Conservation (phyloP, 192 early-diverging fungal species). For the Podila clonocystis region DNA sequence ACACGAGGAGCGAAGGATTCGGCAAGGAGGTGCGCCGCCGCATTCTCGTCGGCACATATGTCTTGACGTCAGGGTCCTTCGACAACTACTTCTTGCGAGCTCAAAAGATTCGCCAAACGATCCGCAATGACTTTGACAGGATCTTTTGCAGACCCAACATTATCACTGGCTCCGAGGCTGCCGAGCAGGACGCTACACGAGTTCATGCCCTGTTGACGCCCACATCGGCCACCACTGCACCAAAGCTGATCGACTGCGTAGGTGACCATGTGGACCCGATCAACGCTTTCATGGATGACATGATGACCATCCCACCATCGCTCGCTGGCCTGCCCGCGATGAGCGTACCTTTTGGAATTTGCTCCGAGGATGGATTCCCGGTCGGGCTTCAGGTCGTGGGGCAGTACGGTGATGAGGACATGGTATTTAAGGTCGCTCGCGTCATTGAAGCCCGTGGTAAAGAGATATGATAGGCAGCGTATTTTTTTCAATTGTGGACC, state of each 20-base stretch:
- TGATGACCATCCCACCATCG: constrained; percentile 89
- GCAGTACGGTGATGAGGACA: constrained; percentile 85
- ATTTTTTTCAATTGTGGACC: background rate
- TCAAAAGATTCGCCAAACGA: constrained; percentile 81
- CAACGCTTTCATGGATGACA: constrained; percentile 83
- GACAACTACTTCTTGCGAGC: constrained; percentile 81
- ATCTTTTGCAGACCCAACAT: constrained; percentile 77
- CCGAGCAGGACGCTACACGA: constrained; percentile 6
- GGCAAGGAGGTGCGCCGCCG: constrained; percentile 86
- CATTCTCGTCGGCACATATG: constrained; percentile 88
- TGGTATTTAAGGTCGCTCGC: constrained; percentile 61
- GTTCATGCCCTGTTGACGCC: constrained; percentile 88
- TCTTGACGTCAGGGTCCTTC: constrained; percentile 79
- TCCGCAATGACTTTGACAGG: constrained; percentile 81
- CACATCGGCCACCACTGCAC: constrained; percentile 78
- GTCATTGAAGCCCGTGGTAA: constrained; percentile 45
- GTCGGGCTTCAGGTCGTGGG: constrained; percentile 88
- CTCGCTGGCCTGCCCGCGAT: constrained; percentile 85
- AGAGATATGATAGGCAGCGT: background rate
- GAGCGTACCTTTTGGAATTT: constrained; percentile 66
- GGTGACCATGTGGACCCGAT: constrained; percentile 51
- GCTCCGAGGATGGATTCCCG: constrained; percentile 63
- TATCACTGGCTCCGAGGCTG: constrained; percentile 17
- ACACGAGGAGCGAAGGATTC: constrained; percentile 76
- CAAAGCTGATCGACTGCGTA: constrained; percentile 51